A percentile compares a stretch with the other conserved stretches of the same genome.
Evolutionary conservation across 2,329 filamentous ascomycete species (phyloP).

Genomic region (Calonectria honghensis): DNA sequence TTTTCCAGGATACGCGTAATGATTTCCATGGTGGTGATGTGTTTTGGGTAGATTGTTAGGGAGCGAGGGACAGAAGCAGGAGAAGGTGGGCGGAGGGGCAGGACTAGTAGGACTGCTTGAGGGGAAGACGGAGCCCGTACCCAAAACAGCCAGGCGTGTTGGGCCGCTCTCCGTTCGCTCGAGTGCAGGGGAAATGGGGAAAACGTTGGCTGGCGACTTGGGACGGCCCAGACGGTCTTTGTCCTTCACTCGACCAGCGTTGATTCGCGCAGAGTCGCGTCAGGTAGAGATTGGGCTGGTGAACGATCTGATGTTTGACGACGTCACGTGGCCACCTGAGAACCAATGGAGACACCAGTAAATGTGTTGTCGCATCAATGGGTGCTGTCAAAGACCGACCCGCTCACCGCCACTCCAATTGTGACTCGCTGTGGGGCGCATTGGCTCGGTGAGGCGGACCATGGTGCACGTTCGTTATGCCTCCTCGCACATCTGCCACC

Average conservation of each 20-base stretch:
- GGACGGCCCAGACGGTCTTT: constrained; percentile 8
- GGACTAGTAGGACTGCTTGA: background rate
- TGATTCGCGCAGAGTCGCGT: constrained; percentile 7
- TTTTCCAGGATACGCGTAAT: constrained; percentile 22
- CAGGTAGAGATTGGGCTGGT: constrained; percentile 27
- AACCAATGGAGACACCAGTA: constrained; percentile 13
- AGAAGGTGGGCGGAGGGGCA: background rate
- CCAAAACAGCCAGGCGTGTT: constrained; percentile 28
- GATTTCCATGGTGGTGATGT: constrained; percentile 30
- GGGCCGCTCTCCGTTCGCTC: constrained; percentile 14
- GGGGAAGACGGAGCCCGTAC: constrained; percentile 17
- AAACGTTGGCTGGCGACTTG: background rate
- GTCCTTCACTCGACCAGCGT: background rate
- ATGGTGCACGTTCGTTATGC: constrained; percentile 11
- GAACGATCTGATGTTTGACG: background rate
- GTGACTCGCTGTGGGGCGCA: constrained; percentile 21
- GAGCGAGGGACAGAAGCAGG: background rate
- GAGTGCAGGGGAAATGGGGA: constrained; percentile 15
- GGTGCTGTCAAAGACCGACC: constrained; percentile 20
- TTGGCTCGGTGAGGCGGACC: constrained; percentile 17
- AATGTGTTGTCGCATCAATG: constrained; percentile 29
- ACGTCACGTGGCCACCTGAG: constrained; percentile 21
- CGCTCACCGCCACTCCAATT: constrained; percentile 20
- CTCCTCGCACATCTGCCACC: background rate
- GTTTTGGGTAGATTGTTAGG: background rate